Conservation (phyloP, 2,329 filamentous ascomycete genomes). For the Niveomyces coronatus region DNA sequence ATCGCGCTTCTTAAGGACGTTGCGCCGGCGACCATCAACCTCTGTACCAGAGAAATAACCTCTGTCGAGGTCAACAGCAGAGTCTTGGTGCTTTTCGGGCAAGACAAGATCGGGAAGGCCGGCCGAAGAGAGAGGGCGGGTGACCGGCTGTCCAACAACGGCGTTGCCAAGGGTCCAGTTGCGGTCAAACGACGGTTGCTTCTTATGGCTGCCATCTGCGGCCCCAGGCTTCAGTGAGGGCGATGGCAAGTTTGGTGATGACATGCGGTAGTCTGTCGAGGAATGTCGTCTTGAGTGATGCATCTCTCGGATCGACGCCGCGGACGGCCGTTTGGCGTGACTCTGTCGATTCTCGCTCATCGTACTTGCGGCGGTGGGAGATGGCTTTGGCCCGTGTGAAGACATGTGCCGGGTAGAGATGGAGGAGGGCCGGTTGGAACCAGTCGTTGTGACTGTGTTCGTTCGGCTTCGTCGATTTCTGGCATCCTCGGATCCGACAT, state of each 20-base stretch:
- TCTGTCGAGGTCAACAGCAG: conserved; percentile 59
- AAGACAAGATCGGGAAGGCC: conserved; percentile 36
- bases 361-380: conserved; percentile 34
- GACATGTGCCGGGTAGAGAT: conserved; percentile 39
- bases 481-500: conserved; percentile 45
- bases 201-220: conserved; percentile 40
- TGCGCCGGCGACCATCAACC: conserved; percentile 63
- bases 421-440: conserved; percentile 36
- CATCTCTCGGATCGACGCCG: conserved; percentile 70
- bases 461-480: conserved; percentile 43
- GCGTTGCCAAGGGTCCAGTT: conserved; percentile 57
- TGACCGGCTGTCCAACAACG: conserved; percentile 25
- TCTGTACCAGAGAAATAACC: conserved; percentile 93
- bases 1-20: conserved; percentile 71
- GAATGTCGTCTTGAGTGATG: conserved; percentile 83
- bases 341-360: conserved; percentile 32
- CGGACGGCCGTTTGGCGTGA: conserved; percentile 57
- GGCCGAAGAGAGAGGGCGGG: conserved; percentile 42
- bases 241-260: conserved; percentile 14
- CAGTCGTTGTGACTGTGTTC: conserved; percentile 43
- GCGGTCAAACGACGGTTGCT: conserved; percentile 58
- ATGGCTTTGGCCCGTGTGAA: conserved; percentile 36
- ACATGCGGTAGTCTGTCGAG: conserved; percentile 61
- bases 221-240: conserved; percentile 35
- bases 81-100: conserved; percentile 34